phyloP scores from a whole-genome alignment of 768 basidiomycete species.

The Boletus edulis region DNA sequence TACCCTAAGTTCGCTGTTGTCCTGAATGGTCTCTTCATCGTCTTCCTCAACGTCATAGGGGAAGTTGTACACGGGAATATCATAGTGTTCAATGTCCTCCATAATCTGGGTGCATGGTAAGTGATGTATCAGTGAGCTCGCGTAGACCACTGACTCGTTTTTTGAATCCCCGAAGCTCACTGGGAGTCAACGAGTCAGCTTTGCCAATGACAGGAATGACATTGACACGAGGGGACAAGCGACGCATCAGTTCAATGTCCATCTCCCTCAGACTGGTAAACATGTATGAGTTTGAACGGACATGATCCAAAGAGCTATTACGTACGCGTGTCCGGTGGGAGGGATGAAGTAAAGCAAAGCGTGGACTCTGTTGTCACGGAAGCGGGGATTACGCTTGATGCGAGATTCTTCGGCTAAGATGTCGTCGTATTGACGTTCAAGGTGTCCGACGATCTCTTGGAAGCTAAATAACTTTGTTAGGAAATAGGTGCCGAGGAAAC shows the following conservation, averaged over 20 bases:
- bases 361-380: constrained; percentile 97
- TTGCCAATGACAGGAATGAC: constrained; percentile 99
- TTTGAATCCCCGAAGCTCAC: constrained; percentile 93
- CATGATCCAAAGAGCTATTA: constrained; percentile 14
- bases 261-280: constrained; percentile 82
- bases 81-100: constrained; percentile 99
- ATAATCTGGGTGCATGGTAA: constrained; percentile 65
- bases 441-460: constrained; percentile 93
- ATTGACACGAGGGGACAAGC: constrained; percentile 95
- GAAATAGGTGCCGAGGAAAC: constrained; percentile 3
- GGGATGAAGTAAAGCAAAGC: constrained; percentile 98
- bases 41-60: constrained; percentile 99
- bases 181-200: constrained; percentile 91
- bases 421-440: constrained; percentile 99
- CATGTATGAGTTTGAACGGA: background rate
- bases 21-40: constrained; percentile 96
- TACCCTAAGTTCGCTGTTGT: constrained; percentile 94
- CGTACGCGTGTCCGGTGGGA: constrained; percentile 95
- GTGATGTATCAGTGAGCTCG: background rate
- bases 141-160: constrained; percentile 59
- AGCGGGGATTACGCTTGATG: constrained; percentile 99
- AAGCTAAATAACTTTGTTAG: constrained; percentile 53
- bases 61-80: constrained; percentile 99
- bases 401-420: constrained; percentile 97
- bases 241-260: constrained; percentile 99